Base-by-base conservation (phyloP, 495 filamentous ascomycete species). In the Venustampulla echinocandica region DNA sequence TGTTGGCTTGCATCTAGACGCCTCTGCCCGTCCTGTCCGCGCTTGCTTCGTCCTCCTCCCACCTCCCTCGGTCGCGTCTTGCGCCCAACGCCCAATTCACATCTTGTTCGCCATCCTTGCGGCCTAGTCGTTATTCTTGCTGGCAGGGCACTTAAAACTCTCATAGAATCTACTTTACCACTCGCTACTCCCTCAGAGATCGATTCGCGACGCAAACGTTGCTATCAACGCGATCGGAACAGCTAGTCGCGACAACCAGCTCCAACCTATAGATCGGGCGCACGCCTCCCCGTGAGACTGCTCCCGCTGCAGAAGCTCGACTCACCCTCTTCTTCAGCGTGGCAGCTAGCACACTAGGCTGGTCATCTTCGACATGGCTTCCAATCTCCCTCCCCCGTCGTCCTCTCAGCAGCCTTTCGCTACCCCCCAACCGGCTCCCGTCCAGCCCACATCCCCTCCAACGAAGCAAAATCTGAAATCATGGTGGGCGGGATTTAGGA, bases 401-500 rank as follows among this genome's bases (percentile, higher is more conserved):
- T 55, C 48, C 44, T 46, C 52, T 5, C 56, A 59, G 41, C 49
- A 54, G 44, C 38, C 56, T 21, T 52, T 53, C 28, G 48, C 52
- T 14, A 37, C 34, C 30, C 50, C 56, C 10, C 52, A 55, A 42
- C 56, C 56, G 47, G 49, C 56, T 32, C 52, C 48, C 9, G 45
- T 59, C 25, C 27, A n/a, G 10, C 38, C 9, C 18, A 38, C 10
- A 18, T 79, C 82, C 9, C 81, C 87, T 25, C 82, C 77, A 42
- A 89, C 80, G 64, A 76, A 84, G 58, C 86, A 93, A 23, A 55
- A 46, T 57, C 69, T 94, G 46, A 81, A 85, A 56, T 87, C 82
- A 21, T 96, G 89, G 89, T 95, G 88, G 89, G 89, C 82, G 65
- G 75, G 77, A 40, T 95, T 96, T 68, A 87, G 85, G 65, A 44